Conservation (phyloP, 495 filamentous ascomycete species). For the Cudoniella acicularis region DNA sequence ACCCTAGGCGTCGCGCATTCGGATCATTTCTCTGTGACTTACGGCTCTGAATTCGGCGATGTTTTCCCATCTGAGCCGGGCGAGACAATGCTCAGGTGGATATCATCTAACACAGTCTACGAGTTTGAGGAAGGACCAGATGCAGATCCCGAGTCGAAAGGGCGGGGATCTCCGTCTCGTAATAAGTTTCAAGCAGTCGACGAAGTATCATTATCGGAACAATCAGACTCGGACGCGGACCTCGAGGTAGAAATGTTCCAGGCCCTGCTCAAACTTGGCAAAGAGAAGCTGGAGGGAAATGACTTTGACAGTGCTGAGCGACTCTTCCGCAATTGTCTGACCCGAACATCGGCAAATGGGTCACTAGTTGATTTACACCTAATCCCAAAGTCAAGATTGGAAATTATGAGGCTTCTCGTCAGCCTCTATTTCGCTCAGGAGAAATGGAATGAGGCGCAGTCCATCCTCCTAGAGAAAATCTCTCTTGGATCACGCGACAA, state of each 20-base stretch:
- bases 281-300: slow-evolving; percentile 3
- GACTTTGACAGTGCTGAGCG: slow-evolving; percentile 12
- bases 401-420: slow-evolving; percentile 5
- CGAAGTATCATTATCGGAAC: not conserved
- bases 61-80: slow-evolving; percentile 10
- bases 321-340: slow-evolving; percentile 15
- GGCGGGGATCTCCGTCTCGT: not conserved
- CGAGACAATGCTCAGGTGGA: slow-evolving; percentile 18
- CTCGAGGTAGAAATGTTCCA: slow-evolving; percentile 14
- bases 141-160: not conserved
- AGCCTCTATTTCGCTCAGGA: slow-evolving; percentile 6
- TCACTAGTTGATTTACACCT: not conserved
- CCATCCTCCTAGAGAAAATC: slow-evolving; percentile 12
- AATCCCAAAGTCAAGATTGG: not conserved
- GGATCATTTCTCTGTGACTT: slow-evolving; percentile 1
- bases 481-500: not conserved
- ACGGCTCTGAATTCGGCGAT: slow-evolving; percentile 21
- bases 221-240: slow-evolving; percentile 13
- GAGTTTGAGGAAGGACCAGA: slow-evolving; percentile 9
- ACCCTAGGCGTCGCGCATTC: slow-evolving; percentile 6
- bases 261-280: slow-evolving; percentile 12
- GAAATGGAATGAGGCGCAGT: slow-evolving; percentile 15
- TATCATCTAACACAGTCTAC: slow-evolving; percentile 17
- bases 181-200: not conserved
- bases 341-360: slow-evolving; percentile 3